Evolutionary conservation across 345 rosid genomes (phyloP), one percentile per base, ranked within the genome.

Genomic region (Sonneratia caseolaris): DNA sequence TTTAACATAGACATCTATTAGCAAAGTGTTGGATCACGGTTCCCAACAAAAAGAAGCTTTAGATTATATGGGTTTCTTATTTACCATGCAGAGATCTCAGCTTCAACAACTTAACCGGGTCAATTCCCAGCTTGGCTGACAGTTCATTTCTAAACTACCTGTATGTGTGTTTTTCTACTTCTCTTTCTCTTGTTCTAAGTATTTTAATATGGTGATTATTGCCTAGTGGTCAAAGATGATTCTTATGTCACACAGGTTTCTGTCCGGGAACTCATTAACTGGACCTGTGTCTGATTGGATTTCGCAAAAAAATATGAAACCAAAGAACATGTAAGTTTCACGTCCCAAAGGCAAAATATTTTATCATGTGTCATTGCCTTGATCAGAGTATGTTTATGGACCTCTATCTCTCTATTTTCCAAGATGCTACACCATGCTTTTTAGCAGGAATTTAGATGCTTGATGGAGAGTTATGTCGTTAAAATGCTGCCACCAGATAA

Each of bases 21-120:
- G 32, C 32, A 27, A 27, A 27, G 32, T 27, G 32, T 27, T 27
- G 32, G 32, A 27, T 27, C 32, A 27, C 32, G 32, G 32, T 1
- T 32, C 38, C 68, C 38, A 21, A n/a, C 35, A 21, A 3, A 64
- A 64, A 64, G 37, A 6, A 43, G 11, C 47, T 43, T 43, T 5
- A 43, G 47, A 64, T 64, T 22, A 24, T 57, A 64, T 15, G 22
- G 4, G 21, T 21, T 21, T 73, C 57, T 27, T 27, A 27, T 27
- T 27, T 56, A 7, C 56, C 36, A 18, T 67, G 57, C 64, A 78
- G 78, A 69, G 81, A 78, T 49, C 73, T 78, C 73, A 74, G 81
- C 70, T 78, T 78, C 62, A 78, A 78, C 70, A 74, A 74, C 68
- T 56, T 78, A 18, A 74, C 65, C 3, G 75, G 81, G 66, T 37